Evolutionary conservation across 2,329 filamentous ascomycete species (phyloP).

Genomic region (Daldinia eschscholtzii): DNA sequence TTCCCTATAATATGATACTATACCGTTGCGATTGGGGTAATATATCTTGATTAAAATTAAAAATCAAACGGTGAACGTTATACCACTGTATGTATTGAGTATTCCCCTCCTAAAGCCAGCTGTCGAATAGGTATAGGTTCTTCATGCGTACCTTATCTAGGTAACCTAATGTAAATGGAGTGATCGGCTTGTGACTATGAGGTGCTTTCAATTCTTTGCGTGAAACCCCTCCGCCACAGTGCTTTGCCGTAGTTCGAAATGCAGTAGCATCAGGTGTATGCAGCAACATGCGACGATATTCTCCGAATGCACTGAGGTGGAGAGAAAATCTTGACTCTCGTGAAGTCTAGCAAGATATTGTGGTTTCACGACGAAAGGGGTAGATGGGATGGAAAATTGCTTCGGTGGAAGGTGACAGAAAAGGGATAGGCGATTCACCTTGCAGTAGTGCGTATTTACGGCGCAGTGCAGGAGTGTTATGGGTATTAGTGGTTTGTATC

Average conservation of each 20-base stretch:
- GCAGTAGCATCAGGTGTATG: conserved; percentile 22
- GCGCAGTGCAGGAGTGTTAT: conserved; percentile 20
- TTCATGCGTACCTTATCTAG: conserved; percentile 17
- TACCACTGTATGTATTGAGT: conserved; percentile 3
- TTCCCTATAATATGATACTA: conserved; percentile 18
- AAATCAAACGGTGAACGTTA: neutral
- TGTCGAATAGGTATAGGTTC: conserved; percentile 27
- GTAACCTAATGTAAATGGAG: conserved; percentile 12
- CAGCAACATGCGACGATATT: conserved; percentile 32
- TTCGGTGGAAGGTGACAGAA: conserved; percentile 32
- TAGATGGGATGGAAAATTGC: conserved; percentile 27
- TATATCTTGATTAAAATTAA: neutral
- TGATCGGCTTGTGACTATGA: conserved; percentile 25
- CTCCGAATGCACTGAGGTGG: conserved; percentile 39
- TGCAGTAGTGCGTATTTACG: conserved; percentile 32
- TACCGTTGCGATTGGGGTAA: conserved; percentile 15
- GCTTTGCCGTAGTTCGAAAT: conserved; percentile 23
- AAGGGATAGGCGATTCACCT: conserved; percentile 38
- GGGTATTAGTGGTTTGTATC: conserved; percentile 11
- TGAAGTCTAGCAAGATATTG: conserved; percentile 32
- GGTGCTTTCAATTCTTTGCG: conserved; percentile 32
- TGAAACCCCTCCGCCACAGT: conserved; percentile 16
- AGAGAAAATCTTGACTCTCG: conserved; percentile 27
- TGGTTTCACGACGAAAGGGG: conserved; percentile 33
- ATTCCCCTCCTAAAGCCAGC: conserved; percentile 16